Evolutionary conservation across 495 filamentous ascomycete species (phyloP).

Genomic region (Bacidia gigantensis): DNA sequence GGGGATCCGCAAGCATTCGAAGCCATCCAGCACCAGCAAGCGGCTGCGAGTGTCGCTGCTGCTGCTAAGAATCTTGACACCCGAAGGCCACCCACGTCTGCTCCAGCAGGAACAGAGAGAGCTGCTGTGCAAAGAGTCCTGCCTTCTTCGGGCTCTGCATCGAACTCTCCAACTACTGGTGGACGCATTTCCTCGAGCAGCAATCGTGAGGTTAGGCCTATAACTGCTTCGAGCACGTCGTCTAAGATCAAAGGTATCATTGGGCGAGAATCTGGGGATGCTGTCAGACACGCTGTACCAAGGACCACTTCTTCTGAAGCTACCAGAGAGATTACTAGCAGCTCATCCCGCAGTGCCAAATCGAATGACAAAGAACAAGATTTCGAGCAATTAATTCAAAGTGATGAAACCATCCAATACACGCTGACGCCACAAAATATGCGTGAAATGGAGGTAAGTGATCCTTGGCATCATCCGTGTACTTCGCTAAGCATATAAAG

Average conservation of each 20-base stretch:
- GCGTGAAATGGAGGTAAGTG: slow-evolving; percentile 67
- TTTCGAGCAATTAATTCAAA: slow-evolving; percentile 82
- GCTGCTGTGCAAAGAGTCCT: slow-evolving; percentile 39
- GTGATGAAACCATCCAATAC: slow-evolving; percentile 83
- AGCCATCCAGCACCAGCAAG: background rate
- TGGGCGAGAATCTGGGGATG: slow-evolving; percentile 29
- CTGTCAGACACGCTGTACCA: slow-evolving; percentile 22
- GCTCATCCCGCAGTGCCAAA: slow-evolving; percentile 23
- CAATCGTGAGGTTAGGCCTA: slow-evolving; percentile 34
- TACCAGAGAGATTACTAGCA: slow-evolving; percentile 20
- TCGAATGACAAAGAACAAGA: slow-evolving; percentile 36
- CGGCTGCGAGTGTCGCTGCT: background rate
- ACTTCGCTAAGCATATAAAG: slow-evolving; percentile 13
- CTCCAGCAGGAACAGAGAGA: slow-evolving; percentile 24
- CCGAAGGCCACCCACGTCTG: slow-evolving; percentile 8
- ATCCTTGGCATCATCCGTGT: background rate
- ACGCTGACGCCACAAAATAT: slow-evolving; percentile 84
- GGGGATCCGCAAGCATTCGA: background rate
- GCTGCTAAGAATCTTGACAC: slow-evolving; percentile 2
- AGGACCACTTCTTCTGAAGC: slow-evolving; percentile 37
- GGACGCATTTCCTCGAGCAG: slow-evolving; percentile 34
- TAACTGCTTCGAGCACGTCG: slow-evolving; percentile 42
- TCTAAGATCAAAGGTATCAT: slow-evolving; percentile 41
- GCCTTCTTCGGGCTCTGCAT: slow-evolving; percentile 24
- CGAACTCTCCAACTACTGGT: slow-evolving; percentile 14